A percentile compares a stretch with the other conserved stretches of the same genome.
Conservation (phyloP, 2,329 filamentous ascomycete genomes). For the Colletotrichum sp. region DNA sequence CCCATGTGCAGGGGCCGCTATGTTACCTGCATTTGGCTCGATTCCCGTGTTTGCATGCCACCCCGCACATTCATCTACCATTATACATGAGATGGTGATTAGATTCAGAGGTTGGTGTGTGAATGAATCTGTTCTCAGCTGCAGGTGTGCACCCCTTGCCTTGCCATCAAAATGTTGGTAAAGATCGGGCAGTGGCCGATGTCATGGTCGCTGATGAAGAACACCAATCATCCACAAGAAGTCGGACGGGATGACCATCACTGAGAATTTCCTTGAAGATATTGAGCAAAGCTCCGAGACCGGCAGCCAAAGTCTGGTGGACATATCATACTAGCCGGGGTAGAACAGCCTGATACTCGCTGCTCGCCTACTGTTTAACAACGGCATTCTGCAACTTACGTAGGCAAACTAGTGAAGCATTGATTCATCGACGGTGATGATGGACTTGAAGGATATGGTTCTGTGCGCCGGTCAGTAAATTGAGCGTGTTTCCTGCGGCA, state of each 20-base stretch:
- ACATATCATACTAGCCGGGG: accelerated
- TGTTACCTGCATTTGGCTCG: neutral
- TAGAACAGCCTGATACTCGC: neutral
- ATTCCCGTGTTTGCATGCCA: neutral
- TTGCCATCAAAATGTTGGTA: neutral
- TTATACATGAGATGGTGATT: neutral
- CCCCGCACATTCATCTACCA: neutral
- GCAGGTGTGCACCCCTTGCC: neutral
- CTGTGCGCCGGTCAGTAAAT: neutral
- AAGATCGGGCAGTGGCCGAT: neutral
- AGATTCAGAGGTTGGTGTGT: neutral
- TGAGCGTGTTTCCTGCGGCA: neutral
- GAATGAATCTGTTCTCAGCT: neutral
- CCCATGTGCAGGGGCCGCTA: neutral
- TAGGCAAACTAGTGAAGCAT: neutral
- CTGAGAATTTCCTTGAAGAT: accelerated
- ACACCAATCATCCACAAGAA: neutral
- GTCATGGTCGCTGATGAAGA: neutral
- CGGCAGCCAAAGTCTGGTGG: accelerated
- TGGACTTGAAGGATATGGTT: neutral
- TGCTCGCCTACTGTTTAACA: neutral
- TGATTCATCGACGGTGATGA: neutral
- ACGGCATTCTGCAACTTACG: neutral
- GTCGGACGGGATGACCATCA: neutral
- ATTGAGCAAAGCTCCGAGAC: neutral